These are phyloP conservation scores for Hyphopichia pseudoburtonii DNA, from an alignment of 1,139 yeast genomes.

Conservation along the genomic window DNA sequence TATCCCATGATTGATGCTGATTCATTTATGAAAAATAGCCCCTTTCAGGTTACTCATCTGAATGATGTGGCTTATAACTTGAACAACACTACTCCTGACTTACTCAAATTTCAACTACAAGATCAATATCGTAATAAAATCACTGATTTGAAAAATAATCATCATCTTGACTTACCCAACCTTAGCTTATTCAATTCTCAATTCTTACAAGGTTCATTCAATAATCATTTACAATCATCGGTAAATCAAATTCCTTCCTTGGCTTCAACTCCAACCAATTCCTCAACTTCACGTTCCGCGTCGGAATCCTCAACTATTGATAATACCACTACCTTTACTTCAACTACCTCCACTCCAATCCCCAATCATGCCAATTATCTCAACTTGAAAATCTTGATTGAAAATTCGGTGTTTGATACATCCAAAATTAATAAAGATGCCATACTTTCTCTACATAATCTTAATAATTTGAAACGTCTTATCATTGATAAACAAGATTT, in stretches of 20 bases:
- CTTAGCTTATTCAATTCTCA: conserved; percentile 21
- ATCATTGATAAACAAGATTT: conserved; percentile 34
- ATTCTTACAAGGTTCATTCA: conserved; percentile 34
- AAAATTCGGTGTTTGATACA: conserved; percentile 45
- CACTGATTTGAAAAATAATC: conserved; percentile 21
- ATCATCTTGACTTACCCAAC: conserved; percentile 12
- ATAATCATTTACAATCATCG: conserved; percentile 34
- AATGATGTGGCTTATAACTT: conserved; percentile 29
- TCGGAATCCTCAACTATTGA: not conserved
- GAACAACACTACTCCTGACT: conserved; percentile 41
- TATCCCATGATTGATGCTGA: conserved; percentile 34
- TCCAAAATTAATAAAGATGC: conserved; percentile 36
- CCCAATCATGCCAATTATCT: conserved; percentile 26
- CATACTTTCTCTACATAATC: conserved; percentile 31
- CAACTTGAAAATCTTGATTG: conserved; percentile 43
- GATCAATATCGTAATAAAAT: conserved; percentile 37
- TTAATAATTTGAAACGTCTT: conserved; percentile 27
- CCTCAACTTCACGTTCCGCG: conserved; percentile 8
- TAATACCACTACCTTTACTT: conserved; percentile 15
- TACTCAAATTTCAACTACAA: conserved; percentile 46
- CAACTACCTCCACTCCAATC: conserved; percentile 9
- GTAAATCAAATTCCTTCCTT: conserved; percentile 20
- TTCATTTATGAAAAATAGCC: conserved; percentile 35
- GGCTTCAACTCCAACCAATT: conserved; percentile 17
- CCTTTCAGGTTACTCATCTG: conserved; percentile 33